Base-by-base conservation (phyloP, 2,329 filamentous ascomycete genomes). In the Aschersonia sp. region DNA sequence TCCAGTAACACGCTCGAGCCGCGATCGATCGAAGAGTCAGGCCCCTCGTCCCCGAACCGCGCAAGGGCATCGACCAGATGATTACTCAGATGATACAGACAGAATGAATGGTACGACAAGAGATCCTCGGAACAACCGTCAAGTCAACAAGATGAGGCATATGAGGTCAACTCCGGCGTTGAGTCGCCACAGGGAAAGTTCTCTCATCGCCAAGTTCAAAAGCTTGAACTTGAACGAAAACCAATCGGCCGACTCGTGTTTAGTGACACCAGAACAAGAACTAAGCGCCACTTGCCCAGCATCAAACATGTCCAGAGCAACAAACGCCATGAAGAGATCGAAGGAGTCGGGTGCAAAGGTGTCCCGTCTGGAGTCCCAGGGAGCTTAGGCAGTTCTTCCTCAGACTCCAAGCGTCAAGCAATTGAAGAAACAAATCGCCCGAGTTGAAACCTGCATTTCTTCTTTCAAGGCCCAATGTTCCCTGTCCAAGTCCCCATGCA, bases 1-100 rank as follows among this genome's bases (percentile, higher is more conserved):
- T 6, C 68, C 77, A 37, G 65, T 76, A 54, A 64, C 66, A 30
- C 71, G 73, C 51, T 63, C 72, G 42, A 65, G 70, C 47, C 72
- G 70, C 56, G 59, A 67, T 49, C 65, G 73, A 50, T 63, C 64
- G 12, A 65, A 63, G 49, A 68, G 61, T 48, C 60, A 67, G 43
- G 57, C 58, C 4, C 57, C 60, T 53, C 61, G 61, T 56, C 64
- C 66, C 46, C 57, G 57, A 52, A 65, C 65, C 56, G 61, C 62
- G 59, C 62, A 63, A 62, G 72, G 59, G 59, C 63, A 58, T 46
- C 62, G 66, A 54, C 51, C 68, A 52, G 54, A 65, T 51, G 54
- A 69, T 52, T 60, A 68, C 48, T 54, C 59, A 52, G 61, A 72
- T 50, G 62, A 55, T 43, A 50, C 55, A 42, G 48, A 57, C 35